Base-by-base conservation (phyloP, 2,329 filamentous ascomycete genomes). In the Cercospora berteroae region DNA sequence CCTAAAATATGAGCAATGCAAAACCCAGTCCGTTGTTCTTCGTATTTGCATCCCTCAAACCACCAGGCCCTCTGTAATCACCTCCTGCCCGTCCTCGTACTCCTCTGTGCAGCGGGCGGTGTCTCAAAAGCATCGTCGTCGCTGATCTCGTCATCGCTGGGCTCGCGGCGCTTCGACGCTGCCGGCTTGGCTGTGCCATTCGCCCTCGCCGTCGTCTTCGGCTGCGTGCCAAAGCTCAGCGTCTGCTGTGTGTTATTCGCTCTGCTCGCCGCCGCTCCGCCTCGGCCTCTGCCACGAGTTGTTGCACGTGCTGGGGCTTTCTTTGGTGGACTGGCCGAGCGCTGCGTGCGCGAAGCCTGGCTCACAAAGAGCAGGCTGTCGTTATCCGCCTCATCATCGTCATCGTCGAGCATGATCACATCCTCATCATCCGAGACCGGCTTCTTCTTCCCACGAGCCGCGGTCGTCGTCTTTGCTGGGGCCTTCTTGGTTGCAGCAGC, bases 311-410 rank as follows among this genome's bases (percentile, higher is more conserved):
- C 67, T 64, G 75, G 68, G 16, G 73, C 63, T 36, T 69, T 68
- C 64, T 71, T 77, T 20, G 73, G 65, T 2, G 74, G 68, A 42
- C 73, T 69, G 23, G 71, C 66, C 6, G 67, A 63, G n/a, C 59
- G 72, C 59, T 50, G 68, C 6, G 60, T 66, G 9, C 63, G 60
- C 25, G 67, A 36, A 4, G 60, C 74, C 65, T 71, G 75, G 57
- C 73, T 78, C 55, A 83, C 79, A 66, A 84, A 83, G 1, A 83
- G 74, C 31, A 56, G 33, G 20, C 50, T 57, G 8, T 56, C 50
- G n/a, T 57, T 42, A 6, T 76, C 77, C 33, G 84, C 84, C 16
- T 85, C 75, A 20, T 78, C 76, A 39, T 83, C 81, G 36, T 82
- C 78, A 25, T 83, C 81, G 39, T 77, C 76, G 20, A 80, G 77